Evolutionary conservation across 2,329 filamentous ascomycete species (phyloP).

Genomic region (Fusarium tupiense): DNA sequence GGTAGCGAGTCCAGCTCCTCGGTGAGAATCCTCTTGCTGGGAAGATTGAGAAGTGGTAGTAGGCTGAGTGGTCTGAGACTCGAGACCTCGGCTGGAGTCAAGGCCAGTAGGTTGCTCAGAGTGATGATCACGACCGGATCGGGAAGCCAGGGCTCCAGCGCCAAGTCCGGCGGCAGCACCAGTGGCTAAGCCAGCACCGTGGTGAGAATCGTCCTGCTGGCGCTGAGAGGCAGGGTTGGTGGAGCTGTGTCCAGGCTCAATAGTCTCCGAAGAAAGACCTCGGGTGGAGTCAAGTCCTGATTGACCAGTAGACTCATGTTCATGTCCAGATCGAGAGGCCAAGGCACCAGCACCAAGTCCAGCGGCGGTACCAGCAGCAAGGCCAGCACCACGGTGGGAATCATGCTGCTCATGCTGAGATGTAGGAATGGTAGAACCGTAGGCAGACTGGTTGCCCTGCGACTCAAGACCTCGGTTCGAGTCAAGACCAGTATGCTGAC

Average conservation of each 20-base stretch:
- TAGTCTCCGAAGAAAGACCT: neutral
- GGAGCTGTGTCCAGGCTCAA: neutral
- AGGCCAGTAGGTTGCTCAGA: neutral
- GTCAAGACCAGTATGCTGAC: neutral
- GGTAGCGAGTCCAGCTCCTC: neutral
- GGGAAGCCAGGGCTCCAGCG: neutral
- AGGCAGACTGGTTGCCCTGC: neutral
- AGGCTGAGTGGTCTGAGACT: neutral
- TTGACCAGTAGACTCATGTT: neutral
- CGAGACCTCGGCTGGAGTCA: neutral
- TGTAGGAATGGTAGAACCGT: neutral
- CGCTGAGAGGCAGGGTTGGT: neutral
- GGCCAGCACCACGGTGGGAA: neutral
- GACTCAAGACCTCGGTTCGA: neutral
- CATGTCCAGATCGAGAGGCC: neutral
- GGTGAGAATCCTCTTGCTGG: neutral
- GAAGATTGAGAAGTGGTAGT: neutral
- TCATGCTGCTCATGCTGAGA: neutral
- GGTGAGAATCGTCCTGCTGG: neutral
- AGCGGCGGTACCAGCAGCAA: neutral
- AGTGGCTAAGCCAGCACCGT: neutral
- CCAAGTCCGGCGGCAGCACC: slow-evolving; percentile 2
- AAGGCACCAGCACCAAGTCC: neutral
- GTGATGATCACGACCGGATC: neutral
- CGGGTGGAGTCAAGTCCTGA: neutral